Percentiles rank a stretch among this genome's conserved stretches.
Evolutionary conservation across 1,139 yeast genomes (phyloP).

Genomic region (Diutina sp.): DNA sequence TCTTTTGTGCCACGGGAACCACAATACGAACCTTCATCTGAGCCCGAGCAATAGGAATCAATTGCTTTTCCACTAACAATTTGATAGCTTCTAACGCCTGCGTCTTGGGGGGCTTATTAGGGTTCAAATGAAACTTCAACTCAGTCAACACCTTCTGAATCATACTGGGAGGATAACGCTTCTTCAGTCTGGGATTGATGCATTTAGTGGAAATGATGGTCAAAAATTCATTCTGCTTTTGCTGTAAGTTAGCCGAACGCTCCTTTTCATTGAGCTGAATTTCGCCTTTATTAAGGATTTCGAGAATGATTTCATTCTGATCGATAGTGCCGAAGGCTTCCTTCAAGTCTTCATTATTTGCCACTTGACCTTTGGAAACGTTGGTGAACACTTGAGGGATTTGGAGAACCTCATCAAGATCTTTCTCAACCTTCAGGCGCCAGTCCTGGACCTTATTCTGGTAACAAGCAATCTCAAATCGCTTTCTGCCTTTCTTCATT

Average conservation of each 20-base stretch:
- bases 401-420: conserved; percentile 88
- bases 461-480: conserved; percentile 93
- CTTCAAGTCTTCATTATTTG: conserved; percentile 73
- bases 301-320: conserved; percentile 59
- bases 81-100: conserved; percentile 92
- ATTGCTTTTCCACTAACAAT: conserved; percentile 59
- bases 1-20: conserved; percentile 37
- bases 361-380: conserved; percentile 91
- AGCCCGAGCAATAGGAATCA: conserved; percentile 89
- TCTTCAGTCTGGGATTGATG: conserved; percentile 78
- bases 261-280: conserved; percentile 92
- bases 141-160: conserved; percentile 78
- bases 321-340: conserved; percentile 68
- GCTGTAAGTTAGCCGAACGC: conserved; percentile 61
- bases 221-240: conserved; percentile 72
- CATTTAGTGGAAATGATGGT: conserved; percentile 82
- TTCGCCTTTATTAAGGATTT: conserved; percentile 82
- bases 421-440: conserved; percentile 81
- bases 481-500: conserved; percentile 78
- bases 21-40: conserved; percentile 73
- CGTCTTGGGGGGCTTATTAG: conserved; percentile 70
- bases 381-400: conserved; percentile 90
- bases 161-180: conserved; percentile 90
- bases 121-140: conserved; percentile 66
- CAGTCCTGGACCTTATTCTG: conserved; percentile 96